These are phyloP conservation scores for Verticillium dahliae DNA, from an alignment of 2,329 filamentous ascomycete genomes.

Conservation along the genomic window DNA sequence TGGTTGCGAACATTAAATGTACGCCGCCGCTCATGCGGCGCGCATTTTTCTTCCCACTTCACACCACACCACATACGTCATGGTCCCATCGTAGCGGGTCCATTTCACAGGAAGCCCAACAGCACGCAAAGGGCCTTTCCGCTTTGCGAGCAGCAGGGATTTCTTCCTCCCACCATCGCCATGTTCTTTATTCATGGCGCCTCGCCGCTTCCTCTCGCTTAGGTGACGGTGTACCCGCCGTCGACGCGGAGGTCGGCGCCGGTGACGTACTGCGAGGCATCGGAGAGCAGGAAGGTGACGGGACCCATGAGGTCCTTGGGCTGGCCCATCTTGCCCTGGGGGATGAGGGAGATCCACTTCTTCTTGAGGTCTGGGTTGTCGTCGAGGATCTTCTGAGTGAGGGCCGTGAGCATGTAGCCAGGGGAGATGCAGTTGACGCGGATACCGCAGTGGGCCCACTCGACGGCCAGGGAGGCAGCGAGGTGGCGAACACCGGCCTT, in stretches of 20 bases:
- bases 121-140: background rate
- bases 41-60: background rate
- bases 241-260: constrained; percentile 77
- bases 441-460: constrained; percentile 85
- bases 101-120: background rate
- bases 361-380: constrained; percentile 85
- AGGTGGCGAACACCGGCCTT: constrained; percentile 91
- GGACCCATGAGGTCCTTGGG: constrained; percentile 92
- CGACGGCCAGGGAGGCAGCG: constrained; percentile 80
- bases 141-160: background rate
- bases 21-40: background rate
- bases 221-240: constrained; percentile 82
- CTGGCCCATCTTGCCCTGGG: constrained; percentile 86
- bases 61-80: background rate
- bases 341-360: constrained; percentile 89
- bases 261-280: constrained; percentile 65
- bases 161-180: background rate
- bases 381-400: constrained; percentile 92
- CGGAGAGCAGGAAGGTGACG: constrained; percentile 77
- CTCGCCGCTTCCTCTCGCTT: constrained; percentile 14
- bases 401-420: constrained; percentile 91
- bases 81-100: background rate
- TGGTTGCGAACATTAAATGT: background rate
- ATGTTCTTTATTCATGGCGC: too few species aligned
- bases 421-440: constrained; percentile 93